Conservation (phyloP, 192 early-diverging fungal genomes). For the Backusella psychrophila region DNA sequence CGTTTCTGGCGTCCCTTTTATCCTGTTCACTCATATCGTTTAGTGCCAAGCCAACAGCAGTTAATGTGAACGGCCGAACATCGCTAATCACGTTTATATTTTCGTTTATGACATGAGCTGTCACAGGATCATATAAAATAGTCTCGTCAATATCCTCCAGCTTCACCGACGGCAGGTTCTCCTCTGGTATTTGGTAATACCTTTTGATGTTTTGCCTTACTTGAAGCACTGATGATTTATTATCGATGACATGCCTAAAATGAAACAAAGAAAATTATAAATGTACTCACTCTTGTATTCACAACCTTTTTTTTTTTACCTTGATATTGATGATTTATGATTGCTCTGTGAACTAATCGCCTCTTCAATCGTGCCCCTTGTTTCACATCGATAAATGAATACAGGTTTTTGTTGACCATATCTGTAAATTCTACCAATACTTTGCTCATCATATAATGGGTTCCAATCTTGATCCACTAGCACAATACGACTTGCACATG, state of each 20-base stretch:
- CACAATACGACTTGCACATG: constrained; percentile 69
- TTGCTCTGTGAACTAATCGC: constrained; percentile 64
- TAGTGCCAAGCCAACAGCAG: background rate
- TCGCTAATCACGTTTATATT: background rate
- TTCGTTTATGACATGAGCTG: background rate
- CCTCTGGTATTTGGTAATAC: background rate
- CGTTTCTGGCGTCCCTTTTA: background rate
- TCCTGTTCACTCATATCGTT: background rate
- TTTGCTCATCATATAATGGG: constrained; percentile 73
- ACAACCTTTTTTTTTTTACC: constrained; percentile 14
- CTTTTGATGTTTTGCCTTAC: background rate
- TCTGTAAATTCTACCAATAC: constrained; percentile 64
- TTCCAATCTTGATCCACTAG: constrained; percentile 81
- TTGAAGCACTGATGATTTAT: background rate
- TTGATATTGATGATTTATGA: constrained; percentile 70
- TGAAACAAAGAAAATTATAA: background rate
- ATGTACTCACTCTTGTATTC: background rate
- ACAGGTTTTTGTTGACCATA: constrained; percentile 72
- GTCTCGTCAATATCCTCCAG: background rate
- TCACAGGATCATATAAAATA: background rate
- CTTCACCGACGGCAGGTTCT: background rate
- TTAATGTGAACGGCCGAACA: background rate
- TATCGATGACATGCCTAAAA: constrained; percentile 4
- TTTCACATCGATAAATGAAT: constrained; percentile 65
- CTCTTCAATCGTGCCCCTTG: constrained; percentile 59